Evolutionary conservation across 192 early-diverging fungal species (phyloP), one percentile per base, ranked within the genome.

Genomic region (Allomyces macrogynus): DNA sequence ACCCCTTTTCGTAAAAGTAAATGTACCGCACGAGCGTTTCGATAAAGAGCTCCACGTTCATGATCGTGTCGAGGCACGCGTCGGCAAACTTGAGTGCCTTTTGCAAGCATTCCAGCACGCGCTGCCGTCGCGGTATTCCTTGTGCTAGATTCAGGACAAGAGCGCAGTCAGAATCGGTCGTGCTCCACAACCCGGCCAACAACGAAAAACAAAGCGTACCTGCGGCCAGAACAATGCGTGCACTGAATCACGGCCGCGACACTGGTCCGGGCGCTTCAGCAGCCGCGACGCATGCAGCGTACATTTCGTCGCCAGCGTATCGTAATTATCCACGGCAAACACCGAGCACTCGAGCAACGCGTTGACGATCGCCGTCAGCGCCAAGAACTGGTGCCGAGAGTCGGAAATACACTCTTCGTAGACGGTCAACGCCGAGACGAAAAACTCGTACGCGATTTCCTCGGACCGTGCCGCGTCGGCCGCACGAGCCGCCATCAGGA

Each of bases 401-500:
- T 96, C 95, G 40, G 87, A 89, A 64, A 97, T 89, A 23, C 87
- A 84, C 66, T 99, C 93, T 72, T 99, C 97, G 71, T 95, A 99
- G 62, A 93, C 85, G 1, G 90, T 95, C 64, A 99, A 89, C 23
- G 95, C 93, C 81, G 77, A 40, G 7, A 94, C 93, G 74, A 97
- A 85, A 75, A 97, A 94, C 73, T 99, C 97, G 74, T 97, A 99
- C 10, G 85, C 83, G n/a, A 91, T 78, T 66, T 97, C 95, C 69
- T 96, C 93, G 70, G 91, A 84, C 8, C 89, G 84, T 18, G 82
- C 79, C 71, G 91, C 88, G 64, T 92, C 85, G 12, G 93, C 91
- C 22, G 83, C 81, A 65, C 90, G 83, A 0, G 91, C 96, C 2
- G 89, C 87, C 69, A 90, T 71, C 67, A 99, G 73, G 70, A 87